Evolutionary conservation across 2,329 filamentous ascomycete genomes (phyloP).

Genomic region (Metarhizium album): DNA sequence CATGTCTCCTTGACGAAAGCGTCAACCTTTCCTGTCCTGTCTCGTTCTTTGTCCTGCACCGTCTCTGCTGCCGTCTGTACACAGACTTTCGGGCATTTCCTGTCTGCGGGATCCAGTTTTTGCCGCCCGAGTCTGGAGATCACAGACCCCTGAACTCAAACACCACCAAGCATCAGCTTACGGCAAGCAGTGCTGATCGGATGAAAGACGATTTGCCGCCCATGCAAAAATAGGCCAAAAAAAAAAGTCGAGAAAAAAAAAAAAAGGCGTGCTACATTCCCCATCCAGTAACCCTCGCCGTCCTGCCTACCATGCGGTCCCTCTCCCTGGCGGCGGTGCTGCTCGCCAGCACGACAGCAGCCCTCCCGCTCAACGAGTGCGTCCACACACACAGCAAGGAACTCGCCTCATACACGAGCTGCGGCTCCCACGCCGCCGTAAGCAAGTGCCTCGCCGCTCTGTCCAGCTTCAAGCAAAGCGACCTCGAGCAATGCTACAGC

Average conservation of each 20-base stretch:
- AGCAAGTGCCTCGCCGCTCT: constrained; percentile 30
- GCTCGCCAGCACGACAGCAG: constrained; percentile 22
- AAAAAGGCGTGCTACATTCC: no score
- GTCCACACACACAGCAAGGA: constrained; percentile 26
- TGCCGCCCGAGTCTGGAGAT: neutral
- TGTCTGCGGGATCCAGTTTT: neutral
- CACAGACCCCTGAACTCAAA: neutral
- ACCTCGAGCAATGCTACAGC: constrained; percentile 28
- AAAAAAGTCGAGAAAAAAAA: no score
- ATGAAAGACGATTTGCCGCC: neutral
- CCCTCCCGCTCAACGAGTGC: constrained; percentile 26
- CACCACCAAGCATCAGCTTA: neutral
- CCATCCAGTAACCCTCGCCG: neutral
- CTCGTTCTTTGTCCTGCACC: no score
- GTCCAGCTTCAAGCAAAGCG: constrained; percentile 17
- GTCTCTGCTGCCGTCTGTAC: no score
- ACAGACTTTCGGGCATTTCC: no score
- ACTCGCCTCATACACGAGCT: constrained; percentile 28
- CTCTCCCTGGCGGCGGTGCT: constrained; percentile 14
- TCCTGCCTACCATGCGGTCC: neutral
- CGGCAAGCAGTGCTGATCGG: neutral
- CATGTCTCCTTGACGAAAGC: no score
- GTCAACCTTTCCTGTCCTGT: no score
- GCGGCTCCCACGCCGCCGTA: constrained; percentile 32
- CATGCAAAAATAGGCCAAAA: neutral